Percentiles rank a stretch among this genome's conserved stretches.
phyloP scores from a whole-genome alignment of 164 flowering plant genomes.

The Pachysandra terminalis region DNA sequence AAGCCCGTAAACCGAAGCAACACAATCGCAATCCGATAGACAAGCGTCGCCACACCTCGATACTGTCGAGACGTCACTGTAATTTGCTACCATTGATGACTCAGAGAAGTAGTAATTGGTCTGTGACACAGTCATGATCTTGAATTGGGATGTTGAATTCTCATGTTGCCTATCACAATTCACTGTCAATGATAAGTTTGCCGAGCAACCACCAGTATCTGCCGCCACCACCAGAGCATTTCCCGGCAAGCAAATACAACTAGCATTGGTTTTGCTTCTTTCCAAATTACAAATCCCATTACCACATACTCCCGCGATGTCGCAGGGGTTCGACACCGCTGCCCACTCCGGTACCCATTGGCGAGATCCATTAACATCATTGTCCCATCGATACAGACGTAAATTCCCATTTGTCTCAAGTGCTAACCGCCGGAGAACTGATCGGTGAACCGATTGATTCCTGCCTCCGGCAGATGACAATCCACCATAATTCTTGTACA shows the following conservation, averaged over 20 bases:
- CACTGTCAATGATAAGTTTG: constrained; percentile 18
- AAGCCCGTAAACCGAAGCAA: constrained; percentile 85
- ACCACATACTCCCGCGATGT: constrained; percentile 88
- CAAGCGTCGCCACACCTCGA: constrained; percentile 78
- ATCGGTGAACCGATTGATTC: constrained; percentile 20
- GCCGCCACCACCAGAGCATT: constrained; percentile 24
- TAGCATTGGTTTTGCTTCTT: constrained; percentile 57
- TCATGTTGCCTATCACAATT: constrained; percentile 26
- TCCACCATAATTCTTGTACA: constrained; percentile 66
- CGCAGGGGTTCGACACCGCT: constrained; percentile 81
- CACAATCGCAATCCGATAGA: constrained; percentile 68
- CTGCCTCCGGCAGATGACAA: constrained; percentile 20
- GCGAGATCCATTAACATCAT: constrained; percentile 61
- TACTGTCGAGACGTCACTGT: constrained; percentile 46
- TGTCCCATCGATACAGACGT: constrained; percentile 71
- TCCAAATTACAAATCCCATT: constrained; percentile 77
- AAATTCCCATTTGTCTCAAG: constrained; percentile 79
- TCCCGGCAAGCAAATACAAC: constrained; percentile 73
- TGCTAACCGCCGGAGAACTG: constrained; percentile 44
- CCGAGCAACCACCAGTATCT: constrained; percentile 41
- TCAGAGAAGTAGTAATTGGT: constrained; percentile 70
- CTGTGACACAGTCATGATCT: constrained; percentile 46
- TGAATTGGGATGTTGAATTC: constrained; percentile 29
- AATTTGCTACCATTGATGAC: constrained; percentile 64
- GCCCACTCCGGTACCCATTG: constrained; percentile 96